These are phyloP conservation scores for Heliosperma pusillum DNA, from an alignment of 148 eudicot species.

Conservation along the genomic window DNA sequence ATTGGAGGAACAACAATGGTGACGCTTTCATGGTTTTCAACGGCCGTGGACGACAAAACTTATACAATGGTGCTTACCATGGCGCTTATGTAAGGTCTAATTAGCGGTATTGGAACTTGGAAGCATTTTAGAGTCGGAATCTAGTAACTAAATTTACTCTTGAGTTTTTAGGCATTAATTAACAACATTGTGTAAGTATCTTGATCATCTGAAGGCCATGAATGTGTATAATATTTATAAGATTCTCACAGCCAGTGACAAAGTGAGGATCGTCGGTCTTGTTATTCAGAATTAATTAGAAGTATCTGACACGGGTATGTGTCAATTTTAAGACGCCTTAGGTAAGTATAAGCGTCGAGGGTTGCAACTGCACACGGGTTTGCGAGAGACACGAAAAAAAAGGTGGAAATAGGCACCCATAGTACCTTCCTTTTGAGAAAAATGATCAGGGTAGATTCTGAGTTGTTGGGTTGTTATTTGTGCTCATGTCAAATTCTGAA, in stretches of 20 bases:
- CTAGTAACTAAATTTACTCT: no score
- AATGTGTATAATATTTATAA: slow-evolving; percentile 17
- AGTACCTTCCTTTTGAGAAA: no score
- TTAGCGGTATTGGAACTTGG: slow-evolving; percentile 1
- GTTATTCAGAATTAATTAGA: no score
- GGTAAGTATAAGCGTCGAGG: not conserved
- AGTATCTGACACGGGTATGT: not conserved
- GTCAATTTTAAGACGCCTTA: not conserved
- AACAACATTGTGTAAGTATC: slow-evolving; percentile 17
- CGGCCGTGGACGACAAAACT: slow-evolving; percentile 7
- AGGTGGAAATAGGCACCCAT: no score
- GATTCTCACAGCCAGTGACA: no score
- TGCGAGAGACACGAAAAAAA: no score
- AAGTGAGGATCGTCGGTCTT: no score
- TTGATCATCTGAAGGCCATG: slow-evolving; percentile 16
- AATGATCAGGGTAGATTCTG: no score
- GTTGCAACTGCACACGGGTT: no score
- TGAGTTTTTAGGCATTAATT: slow-evolving; percentile 16
- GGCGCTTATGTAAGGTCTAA: slow-evolving; percentile 31
- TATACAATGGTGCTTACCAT: slow-evolving; percentile 17
- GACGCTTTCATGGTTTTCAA: slow-evolving; percentile 40
- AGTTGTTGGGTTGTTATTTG: not conserved
- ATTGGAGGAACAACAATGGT: slow-evolving; percentile 31
- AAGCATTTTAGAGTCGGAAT: not conserved
- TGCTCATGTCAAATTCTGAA: not conserved